Evolutionary conservation across 2,329 filamentous ascomycete genomes (phyloP).

Genomic region (Fusarium chlamydosporum): DNA sequence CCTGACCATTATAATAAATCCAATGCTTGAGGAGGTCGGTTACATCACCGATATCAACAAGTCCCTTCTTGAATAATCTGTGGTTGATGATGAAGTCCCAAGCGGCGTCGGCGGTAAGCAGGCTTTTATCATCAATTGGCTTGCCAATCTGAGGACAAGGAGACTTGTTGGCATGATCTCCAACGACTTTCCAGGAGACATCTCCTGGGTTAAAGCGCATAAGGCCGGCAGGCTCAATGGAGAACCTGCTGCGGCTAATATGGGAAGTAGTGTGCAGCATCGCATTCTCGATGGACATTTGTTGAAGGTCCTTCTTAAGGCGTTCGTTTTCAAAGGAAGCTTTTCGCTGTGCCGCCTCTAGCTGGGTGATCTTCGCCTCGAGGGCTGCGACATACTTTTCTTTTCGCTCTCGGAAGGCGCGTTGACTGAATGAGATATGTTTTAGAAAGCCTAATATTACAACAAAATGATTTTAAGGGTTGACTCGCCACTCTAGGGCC

Average conservation of each 20-base stretch:
- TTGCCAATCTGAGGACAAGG: not conserved
- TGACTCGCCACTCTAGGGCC: not conserved
- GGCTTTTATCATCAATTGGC: not conserved
- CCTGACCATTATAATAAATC: not conserved
- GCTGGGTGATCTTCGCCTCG: not conserved
- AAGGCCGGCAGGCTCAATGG: conserved; percentile 1
- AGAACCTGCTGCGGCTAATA: not conserved
- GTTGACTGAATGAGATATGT: not conserved
- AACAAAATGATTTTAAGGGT: not conserved
- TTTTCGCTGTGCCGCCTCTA: not conserved
- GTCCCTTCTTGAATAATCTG: conserved; percentile 3
- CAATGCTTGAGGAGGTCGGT: not conserved
- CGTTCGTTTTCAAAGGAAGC: conserved; percentile 1
- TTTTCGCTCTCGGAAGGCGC: conserved; percentile 7
- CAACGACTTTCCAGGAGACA: not conserved
- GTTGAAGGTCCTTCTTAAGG: conserved; percentile 1
- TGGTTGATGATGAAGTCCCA: not conserved
- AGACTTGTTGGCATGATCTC: not conserved
- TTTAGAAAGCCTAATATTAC: conserved; percentile 2
- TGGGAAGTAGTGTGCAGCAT: not conserved
- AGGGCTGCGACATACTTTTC: not conserved
- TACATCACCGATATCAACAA: conserved; percentile 5
- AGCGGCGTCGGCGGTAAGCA: not conserved
- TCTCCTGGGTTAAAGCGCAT: not conserved
- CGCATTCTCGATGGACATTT: conserved; percentile 1